Conservation (phyloP, 768 basidiomycete species). For the Stropharia rugosoannulata region DNA sequence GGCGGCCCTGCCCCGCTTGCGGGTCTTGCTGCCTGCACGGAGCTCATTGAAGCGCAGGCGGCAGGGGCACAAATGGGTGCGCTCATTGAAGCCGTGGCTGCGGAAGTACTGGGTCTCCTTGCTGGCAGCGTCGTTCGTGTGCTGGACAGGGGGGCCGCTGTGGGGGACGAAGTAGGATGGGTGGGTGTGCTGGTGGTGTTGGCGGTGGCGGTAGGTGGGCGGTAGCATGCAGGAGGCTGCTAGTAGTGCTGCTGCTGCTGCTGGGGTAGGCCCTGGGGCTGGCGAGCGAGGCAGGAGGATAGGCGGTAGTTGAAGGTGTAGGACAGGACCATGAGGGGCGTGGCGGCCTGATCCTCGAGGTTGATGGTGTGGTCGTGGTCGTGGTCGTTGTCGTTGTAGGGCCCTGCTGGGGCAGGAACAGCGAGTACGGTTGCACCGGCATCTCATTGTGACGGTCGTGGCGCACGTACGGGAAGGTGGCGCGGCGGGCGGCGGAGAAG, state of each 20-base stretch:
- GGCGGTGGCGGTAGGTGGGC: no score
- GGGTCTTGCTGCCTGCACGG: conserved; percentile 80
- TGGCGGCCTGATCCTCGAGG: conserved; percentile 53
- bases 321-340: conserved; percentile 60
- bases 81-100: conserved; percentile 86
- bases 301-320: conserved; percentile 49
- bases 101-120: conserved; percentile 92
- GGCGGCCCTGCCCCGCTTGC: conserved; percentile 47
- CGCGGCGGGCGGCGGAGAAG: conserved; percentile 55
- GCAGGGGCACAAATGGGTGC: conserved; percentile 80
- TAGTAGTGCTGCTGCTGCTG: conserved; percentile 10
- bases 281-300: neutral
- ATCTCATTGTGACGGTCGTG: conserved; percentile 60
- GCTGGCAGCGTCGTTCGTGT: conserved; percentile 87
- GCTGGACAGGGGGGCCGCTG: conserved; percentile 69
- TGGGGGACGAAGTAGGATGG: conserved; percentile 39
- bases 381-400: conserved; percentile 46
- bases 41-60: conserved; percentile 88
- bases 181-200: conserved; percentile 1
- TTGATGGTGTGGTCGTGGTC: conserved; percentile 55
- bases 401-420: conserved; percentile 42
- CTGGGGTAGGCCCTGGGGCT: no score
- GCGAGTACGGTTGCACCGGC: conserved; percentile 36
- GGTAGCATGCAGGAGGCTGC: neutral
- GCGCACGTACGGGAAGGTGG: conserved; percentile 76